A percentile compares a stretch with the other conserved stretches of the same genome.
These are phyloP conservation scores for Ochromonas danica DNA, from an alignment of 108 stramenopile genomes.

Conservation along the genomic window DNA sequence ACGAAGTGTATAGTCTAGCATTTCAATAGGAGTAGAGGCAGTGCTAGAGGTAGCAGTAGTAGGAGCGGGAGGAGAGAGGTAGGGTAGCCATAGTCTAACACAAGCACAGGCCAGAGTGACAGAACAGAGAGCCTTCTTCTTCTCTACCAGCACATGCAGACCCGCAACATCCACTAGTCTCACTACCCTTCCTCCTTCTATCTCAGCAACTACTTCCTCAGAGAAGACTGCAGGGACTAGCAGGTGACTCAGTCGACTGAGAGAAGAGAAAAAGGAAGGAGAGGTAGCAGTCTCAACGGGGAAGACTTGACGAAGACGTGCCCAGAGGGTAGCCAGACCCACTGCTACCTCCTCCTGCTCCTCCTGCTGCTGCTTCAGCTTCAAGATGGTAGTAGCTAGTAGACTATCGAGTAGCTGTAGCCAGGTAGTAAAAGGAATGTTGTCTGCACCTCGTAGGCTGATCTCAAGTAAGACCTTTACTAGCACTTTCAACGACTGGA, in stretches of 20 bases:
- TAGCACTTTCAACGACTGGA: constrained; percentile 15
- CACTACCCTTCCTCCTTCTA: constrained; percentile 14
- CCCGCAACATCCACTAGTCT: constrained; percentile 13
- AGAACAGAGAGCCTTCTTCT: constrained; percentile 15
- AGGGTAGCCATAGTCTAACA: constrained; percentile 15
- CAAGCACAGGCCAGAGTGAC: constrained; percentile 13
- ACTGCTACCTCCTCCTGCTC: constrained; percentile 13
- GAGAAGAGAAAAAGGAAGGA: constrained; percentile 15
- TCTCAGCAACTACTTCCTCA: constrained; percentile 15
- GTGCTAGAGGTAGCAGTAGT: constrained; percentile 14
- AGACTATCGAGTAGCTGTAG: constrained; percentile 15
- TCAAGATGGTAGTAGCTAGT: constrained; percentile 15
- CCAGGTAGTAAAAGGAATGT: constrained; percentile 15
- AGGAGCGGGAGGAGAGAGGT: constrained; percentile 12
- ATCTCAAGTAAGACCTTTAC: constrained; percentile 16
- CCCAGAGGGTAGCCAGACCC: constrained; percentile 12
- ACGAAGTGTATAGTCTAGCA: constrained; percentile 15
- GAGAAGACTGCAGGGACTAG: constrained; percentile 13
- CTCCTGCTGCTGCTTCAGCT: constrained; percentile 13
- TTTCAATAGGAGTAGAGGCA: constrained; percentile 15
- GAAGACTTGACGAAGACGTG: constrained; percentile 14
- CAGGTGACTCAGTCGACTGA: constrained; percentile 13
- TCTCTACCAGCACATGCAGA: constrained; percentile 14
- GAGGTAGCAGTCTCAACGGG: constrained; percentile 13
- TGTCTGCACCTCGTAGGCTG: constrained; percentile 13